Conservation (phyloP, 2,329 filamentous ascomycete species). For the Aspergillus awamori region DNA sequence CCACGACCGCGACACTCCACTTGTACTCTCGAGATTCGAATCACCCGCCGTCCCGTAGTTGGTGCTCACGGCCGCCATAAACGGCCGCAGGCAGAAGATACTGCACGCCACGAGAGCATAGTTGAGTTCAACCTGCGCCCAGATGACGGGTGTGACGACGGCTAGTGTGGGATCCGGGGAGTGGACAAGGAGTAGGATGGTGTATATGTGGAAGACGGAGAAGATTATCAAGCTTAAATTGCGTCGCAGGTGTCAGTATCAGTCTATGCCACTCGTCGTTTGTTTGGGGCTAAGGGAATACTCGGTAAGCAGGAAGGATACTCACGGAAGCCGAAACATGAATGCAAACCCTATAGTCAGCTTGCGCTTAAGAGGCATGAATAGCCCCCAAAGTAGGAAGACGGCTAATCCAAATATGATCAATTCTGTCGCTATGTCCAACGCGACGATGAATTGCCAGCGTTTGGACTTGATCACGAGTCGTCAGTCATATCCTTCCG, state of each 20-base stretch:
- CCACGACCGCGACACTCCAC: slow-evolving; percentile 22
- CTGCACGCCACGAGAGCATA: slow-evolving; percentile 43
- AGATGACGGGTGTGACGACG: slow-evolving; percentile 37
- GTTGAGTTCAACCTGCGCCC: slow-evolving; percentile 41
- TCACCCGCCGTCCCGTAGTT: slow-evolving; percentile 41
- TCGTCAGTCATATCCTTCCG: not conserved
- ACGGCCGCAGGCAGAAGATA: slow-evolving; percentile 40
- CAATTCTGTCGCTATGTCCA: slow-evolving; percentile 42
- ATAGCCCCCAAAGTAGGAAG: slow-evolving; percentile 34
- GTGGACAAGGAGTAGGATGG: slow-evolving; percentile 32
- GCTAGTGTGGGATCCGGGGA: slow-evolving; percentile 40
- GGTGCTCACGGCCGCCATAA: slow-evolving; percentile 42
- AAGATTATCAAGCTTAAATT: slow-evolving; percentile 39
- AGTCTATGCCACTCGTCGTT: not conserved
- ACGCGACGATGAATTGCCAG: slow-evolving; percentile 39
- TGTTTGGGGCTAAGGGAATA: not conserved
- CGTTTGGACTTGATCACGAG: slow-evolving; percentile 25
- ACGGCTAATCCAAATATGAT: slow-evolving; percentile 35
- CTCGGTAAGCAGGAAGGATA: not conserved
- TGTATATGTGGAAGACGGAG: slow-evolving; percentile 40
- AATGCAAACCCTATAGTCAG: slow-evolving; percentile 37
- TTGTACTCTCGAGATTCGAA: slow-evolving; percentile 29
- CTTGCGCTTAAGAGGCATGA: slow-evolving; percentile 39
- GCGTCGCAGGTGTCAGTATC: no score
- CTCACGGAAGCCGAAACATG: slow-evolving; percentile 43